These are phyloP conservation scores for Sporothrix curviconia DNA, from an alignment of 2,329 filamentous ascomycete species.

Conservation along the genomic window DNA sequence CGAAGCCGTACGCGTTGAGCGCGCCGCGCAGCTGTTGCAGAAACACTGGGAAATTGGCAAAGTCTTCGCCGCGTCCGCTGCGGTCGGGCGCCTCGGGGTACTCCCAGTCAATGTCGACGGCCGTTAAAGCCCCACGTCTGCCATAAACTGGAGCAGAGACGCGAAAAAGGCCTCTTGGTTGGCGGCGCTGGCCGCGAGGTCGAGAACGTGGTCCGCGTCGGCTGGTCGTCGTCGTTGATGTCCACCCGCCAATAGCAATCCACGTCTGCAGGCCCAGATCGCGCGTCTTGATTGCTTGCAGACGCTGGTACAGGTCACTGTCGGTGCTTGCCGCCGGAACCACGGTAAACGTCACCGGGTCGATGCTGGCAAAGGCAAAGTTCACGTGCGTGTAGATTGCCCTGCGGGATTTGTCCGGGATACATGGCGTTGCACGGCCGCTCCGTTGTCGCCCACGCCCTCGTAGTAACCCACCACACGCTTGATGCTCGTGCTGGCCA, in stretches of 20 bases:
- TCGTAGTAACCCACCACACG: constrained; percentile 30
- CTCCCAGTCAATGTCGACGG: no score
- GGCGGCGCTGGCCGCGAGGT: constrained; percentile 14
- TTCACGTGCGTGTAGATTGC: constrained; percentile 28
- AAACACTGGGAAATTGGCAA: constrained; percentile 10
- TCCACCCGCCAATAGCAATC: constrained; percentile 36
- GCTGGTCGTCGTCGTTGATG: constrained; percentile 19
- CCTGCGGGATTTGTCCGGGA: constrained; percentile 21
- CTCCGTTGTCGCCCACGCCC: constrained; percentile 25
- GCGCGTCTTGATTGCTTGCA: constrained; percentile 27
- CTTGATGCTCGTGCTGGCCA: neutral
- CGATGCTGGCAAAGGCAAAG: constrained; percentile 28
- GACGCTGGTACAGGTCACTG: constrained; percentile 26
- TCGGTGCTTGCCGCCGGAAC: constrained; percentile 22
- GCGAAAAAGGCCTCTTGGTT: constrained; percentile 18
- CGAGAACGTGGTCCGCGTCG: constrained; percentile 9
- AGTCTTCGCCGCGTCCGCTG: constrained; percentile 19
- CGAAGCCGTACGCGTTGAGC: neutral
- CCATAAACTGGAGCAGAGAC: constrained; percentile 17
- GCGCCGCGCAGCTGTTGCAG: neutral
- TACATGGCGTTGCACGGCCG: constrained; percentile 23
- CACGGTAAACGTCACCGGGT: constrained; percentile 20
- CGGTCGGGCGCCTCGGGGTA: constrained; percentile 19
- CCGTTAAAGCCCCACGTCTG: constrained; percentile 11
- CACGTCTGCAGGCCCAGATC: constrained; percentile 27